Percentiles rank a stretch among this genome's conserved stretches.
Evolutionary conservation across 163 green algal species (phyloP).

Genomic region (Chlamydomonas reinhardtii): DNA sequence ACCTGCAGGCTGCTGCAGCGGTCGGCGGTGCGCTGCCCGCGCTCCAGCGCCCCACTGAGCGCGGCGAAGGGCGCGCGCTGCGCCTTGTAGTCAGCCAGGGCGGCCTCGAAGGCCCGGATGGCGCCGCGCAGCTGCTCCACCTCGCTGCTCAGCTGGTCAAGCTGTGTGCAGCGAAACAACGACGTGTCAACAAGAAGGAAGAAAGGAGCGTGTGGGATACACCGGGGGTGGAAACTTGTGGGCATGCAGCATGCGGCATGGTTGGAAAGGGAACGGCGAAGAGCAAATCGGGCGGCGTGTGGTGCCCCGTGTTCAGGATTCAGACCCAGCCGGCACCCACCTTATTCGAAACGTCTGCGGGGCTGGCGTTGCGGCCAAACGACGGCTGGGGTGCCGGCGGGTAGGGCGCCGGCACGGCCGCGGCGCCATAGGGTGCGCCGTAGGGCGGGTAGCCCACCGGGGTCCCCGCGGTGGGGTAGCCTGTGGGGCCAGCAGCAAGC

Average conservation of each 20-base stretch:
- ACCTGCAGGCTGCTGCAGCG: neutral
- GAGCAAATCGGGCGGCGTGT: too few relatives aligned
- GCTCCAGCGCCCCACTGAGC: conserved; percentile 4
- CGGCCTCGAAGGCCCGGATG: neutral
- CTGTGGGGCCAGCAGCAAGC: neutral
- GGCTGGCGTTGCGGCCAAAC: neutral
- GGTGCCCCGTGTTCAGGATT: too few relatives aligned
- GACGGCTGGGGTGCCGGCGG: neutral
- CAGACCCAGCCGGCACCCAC: neutral
- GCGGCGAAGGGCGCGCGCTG: conserved; percentile 3
- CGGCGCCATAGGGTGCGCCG: neutral
- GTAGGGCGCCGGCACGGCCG: too few relatives aligned
- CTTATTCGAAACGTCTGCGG: neutral
- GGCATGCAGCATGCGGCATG: too few relatives aligned
- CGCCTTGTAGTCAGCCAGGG: conserved; percentile 39
- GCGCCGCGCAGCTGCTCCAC: conserved; percentile 2
- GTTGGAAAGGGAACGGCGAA: too few relatives aligned
- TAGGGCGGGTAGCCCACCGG: conserved; percentile 10
- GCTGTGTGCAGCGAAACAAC: neutral
- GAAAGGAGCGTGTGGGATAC: too few relatives aligned
- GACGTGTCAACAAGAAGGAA: too few relatives aligned
- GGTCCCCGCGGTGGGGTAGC: neutral
- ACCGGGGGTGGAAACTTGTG: too few relatives aligned
- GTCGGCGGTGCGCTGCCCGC: conserved; percentile 11
- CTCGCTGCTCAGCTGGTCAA: conserved; percentile 7